These are phyloP conservation scores for Nannochloropsis oceanica DNA, from an alignment of 108 stramenopile genomes.

Conservation along the genomic window DNA sequence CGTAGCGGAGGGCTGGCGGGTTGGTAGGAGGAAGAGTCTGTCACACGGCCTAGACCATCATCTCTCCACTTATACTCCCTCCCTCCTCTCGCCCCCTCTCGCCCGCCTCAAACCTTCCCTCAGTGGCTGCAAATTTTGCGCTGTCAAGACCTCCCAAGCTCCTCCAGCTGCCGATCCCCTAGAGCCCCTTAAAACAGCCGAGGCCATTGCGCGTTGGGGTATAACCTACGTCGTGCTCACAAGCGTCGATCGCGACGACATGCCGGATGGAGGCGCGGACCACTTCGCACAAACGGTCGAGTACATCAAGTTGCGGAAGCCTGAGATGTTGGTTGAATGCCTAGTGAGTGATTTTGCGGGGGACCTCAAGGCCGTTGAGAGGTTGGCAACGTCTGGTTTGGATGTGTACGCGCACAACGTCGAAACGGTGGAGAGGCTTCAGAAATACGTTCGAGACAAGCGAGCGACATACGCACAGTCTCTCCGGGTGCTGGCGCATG, in stretches of 20 bases:
- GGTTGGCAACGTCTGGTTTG: slow-evolving; percentile 74
- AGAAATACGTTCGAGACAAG: slow-evolving; percentile 39
- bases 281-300: slow-evolving; percentile 88
- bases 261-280: slow-evolving; percentile 77
- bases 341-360: slow-evolving; percentile 93
- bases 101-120: slow-evolving; percentile 54
- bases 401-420: slow-evolving; percentile 99
- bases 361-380: slow-evolving; percentile 38
- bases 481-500: slow-evolving; percentile 63
- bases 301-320: slow-evolving; percentile 67
- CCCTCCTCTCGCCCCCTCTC: neutral
- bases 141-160: slow-evolving; percentile 70
- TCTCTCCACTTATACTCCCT: neutral
- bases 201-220: slow-evolving; percentile 83
- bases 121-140: slow-evolving; percentile 92
- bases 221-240: slow-evolving; percentile 96
- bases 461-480: slow-evolving; percentile 83
- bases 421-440: slow-evolving; percentile 87
- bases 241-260: slow-evolving; percentile 84
- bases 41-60: neutral
- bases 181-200: slow-evolving; percentile 83
- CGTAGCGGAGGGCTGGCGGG: too few species aligned
- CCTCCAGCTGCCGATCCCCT: slow-evolving; percentile 87
- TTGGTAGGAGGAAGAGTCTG: too few species aligned
- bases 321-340: slow-evolving; percentile 86